A percentile compares a stretch with the other conserved stretches of the same genome.
Evolutionary conservation across 306 rosid species (phyloP).

Genomic region (Medicago lupulina): DNA sequence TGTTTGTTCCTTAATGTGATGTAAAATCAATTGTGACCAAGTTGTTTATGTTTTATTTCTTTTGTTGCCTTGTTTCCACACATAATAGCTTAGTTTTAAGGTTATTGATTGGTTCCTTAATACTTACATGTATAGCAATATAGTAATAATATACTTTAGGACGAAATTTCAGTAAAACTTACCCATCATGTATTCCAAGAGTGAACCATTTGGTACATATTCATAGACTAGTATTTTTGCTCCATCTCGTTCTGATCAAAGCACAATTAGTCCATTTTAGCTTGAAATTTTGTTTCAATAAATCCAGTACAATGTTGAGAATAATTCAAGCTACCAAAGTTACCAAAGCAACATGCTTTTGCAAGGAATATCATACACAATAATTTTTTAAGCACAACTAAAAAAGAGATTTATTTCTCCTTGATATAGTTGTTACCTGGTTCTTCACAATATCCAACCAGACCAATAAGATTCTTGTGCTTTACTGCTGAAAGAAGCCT

Average conservation of each 20-base stretch:
- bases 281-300: constrained; percentile 18
- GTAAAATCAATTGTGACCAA: no score
- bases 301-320: neutral
- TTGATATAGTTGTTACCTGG: constrained; percentile 51
- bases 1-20: no score
- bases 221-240: constrained; percentile 73
- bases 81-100: neutral
- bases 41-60: no score
- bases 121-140: neutral
- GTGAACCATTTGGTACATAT: constrained; percentile 79
- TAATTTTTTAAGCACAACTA: constrained; percentile 3
- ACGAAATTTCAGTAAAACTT: constrained; percentile 13
- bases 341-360: constrained; percentile 17
- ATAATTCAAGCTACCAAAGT: neutral
- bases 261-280: constrained; percentile 40
- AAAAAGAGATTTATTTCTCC: neutral
- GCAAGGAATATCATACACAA: neutral
- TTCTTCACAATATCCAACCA: constrained; percentile 88
- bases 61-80: no score
- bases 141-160: neutral
- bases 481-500: constrained; percentile 68
- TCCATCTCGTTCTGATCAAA: constrained; percentile 53
- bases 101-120: neutral
- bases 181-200: constrained; percentile 79
- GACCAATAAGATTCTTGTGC: constrained; percentile 73